Evolutionary conservation across 208 protist species (phyloP), one percentile per base, ranked within the genome.

Genomic region (Leishmania braziliensis): DNA sequence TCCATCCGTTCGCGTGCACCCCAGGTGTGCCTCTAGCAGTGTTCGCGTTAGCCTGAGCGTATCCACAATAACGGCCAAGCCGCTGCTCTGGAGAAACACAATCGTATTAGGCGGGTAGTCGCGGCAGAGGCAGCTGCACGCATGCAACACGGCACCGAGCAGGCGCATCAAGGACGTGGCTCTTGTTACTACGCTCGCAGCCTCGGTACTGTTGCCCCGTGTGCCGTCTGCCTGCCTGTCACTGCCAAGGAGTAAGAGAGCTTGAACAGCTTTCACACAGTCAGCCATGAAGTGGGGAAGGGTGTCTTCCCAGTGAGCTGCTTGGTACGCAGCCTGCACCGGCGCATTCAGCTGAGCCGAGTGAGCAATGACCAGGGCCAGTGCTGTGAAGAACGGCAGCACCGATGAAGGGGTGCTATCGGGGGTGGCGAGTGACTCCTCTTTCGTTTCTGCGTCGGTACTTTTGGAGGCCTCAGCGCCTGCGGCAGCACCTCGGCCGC

Each of bases 71-170:
- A 83, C 80, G 1, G 81, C 79, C 5, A 92, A 54, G 9, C 92
- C 92, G 9, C 77, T 84, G n/a, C 84, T 69, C 71, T 80, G 79
- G 46, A 84, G 26, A 68, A 95, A 93, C 18, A 79, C 69, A 75
- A 85, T 56, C 4, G 86, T 90, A 82, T 94, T 94, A 1, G 79
- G 65, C 6, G 69, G 46, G 70, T 81, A 89, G n/a, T 91, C 85
- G 58, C 92, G 92, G 78, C 92, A 94, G 50, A 95, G 77, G 79
- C 89, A 93, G 77, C 92, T 94, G 80, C 90, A 93, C 14, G 86
- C 88, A 77, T 94, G 87, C 76, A 95, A 65, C 5, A 95, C 63
- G 5, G 89, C 88, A 5, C 86, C 92, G 23, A 89, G 50, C 18
- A 77, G 68, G 65, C 51, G 46, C 80, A 84, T 79, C 77, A 69